Conservation (phyloP, 2,329 filamentous ascomycete genomes). For the Tolypocladium paradoxum region DNA sequence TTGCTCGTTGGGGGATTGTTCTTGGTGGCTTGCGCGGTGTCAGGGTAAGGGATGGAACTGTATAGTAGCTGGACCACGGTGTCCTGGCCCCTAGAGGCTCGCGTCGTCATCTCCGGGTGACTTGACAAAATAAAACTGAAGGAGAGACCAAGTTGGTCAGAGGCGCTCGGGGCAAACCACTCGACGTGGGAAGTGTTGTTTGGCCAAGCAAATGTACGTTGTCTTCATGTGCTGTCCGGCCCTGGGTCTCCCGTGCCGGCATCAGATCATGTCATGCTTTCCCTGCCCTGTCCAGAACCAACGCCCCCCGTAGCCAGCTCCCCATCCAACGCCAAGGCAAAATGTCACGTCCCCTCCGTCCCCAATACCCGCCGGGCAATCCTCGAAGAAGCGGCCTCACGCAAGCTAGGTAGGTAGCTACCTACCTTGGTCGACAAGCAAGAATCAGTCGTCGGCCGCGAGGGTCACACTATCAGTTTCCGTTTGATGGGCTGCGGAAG, state of each 20-base stretch:
- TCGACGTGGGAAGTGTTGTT: not conserved
- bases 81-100: not conserved
- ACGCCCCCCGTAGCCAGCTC: not conserved
- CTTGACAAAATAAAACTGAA: not conserved
- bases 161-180: too few relatives aligned
- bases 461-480: slow-evolving; percentile 26
- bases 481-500: slow-evolving; percentile 35
- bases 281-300: not conserved
- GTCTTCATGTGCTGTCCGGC: not conserved
- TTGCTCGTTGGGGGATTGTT: not conserved
- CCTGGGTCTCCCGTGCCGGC: not conserved
- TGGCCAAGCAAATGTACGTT: not conserved
- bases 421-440: not conserved
- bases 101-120: not conserved
- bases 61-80: not conserved
- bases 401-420: too few relatives aligned
- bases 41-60: not conserved
- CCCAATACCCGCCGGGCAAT: not conserved
- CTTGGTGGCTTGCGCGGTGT: not conserved
- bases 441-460: not conserved
- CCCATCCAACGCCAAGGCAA: not conserved
- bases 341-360: not conserved
- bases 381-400: not conserved
- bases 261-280: not conserved
- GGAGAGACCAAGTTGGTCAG: too few relatives aligned